A percentile compares a stretch with the other conserved stretches of the same genome.
These are phyloP conservation scores for Mollisiaceae sp. DNA, from an alignment of 2,329 filamentous ascomycete genomes.

Conservation along the genomic window DNA sequence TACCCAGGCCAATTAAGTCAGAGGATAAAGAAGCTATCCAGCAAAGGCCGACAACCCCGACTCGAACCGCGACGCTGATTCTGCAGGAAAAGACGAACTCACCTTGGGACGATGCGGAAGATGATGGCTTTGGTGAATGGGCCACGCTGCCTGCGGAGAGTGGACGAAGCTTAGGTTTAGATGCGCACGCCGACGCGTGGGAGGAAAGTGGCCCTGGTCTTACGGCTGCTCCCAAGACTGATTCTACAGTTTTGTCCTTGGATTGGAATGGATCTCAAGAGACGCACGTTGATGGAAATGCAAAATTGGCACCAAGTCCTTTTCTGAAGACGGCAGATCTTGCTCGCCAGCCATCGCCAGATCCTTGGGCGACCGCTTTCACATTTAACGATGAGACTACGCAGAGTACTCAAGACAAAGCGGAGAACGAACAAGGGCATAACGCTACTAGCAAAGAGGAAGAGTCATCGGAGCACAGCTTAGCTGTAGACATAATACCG, in stretches of 20 bases:
- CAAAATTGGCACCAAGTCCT: conserved; percentile 26
- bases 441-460: background rate
- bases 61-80: conserved; percentile 26
- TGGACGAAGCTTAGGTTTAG: conserved; percentile 24
- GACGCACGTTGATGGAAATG: conserved; percentile 6
- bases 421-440: background rate
- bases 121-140: conserved; percentile 40
- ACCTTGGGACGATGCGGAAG: conserved; percentile 36
- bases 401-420: background rate
- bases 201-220: conserved; percentile 6
- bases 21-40: conserved; percentile 20
- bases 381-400: background rate
- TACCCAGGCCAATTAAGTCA: conserved; percentile 23
- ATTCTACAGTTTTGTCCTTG: conserved; percentile 17
- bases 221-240: conserved; percentile 16
- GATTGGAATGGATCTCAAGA: conserved; percentile 26
- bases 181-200: conserved; percentile 30
- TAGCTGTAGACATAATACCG: background rate
- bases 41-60: conserved; percentile 28
- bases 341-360: conserved; percentile 35
- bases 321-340: conserved; percentile 22
- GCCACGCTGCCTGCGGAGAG: conserved; percentile 25
- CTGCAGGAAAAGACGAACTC: conserved; percentile 33
- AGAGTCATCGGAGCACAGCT: background rate
- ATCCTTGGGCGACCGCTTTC: conserved; percentile 38